phyloP scores from a whole-genome alignment of 2,329 filamentous ascomycete genomes.

The Aureobasidium sp. region DNA sequence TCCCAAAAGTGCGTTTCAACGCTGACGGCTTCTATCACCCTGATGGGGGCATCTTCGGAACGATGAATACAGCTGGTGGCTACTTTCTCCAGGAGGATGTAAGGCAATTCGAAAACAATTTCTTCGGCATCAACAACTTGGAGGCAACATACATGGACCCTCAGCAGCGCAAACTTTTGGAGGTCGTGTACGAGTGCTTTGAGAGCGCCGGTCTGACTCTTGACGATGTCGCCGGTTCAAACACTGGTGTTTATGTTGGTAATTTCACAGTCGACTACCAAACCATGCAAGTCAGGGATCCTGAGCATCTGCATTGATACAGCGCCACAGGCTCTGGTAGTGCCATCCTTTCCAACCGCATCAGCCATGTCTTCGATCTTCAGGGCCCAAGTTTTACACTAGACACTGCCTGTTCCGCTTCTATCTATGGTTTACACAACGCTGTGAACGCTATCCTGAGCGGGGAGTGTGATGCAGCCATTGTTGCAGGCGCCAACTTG shows the following conservation, averaged over 20 bases:
- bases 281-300: too few relatives aligned
- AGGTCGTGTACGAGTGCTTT: slow-evolving; percentile 34
- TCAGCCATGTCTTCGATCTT: slow-evolving; percentile 31
- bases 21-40: slow-evolving; percentile 19
- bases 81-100: slow-evolving; percentile 20
- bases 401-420: slow-evolving; percentile 37
- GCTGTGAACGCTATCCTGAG: too few relatives aligned
- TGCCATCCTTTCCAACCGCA: slow-evolving; percentile 31
- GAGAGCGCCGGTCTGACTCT: slow-evolving; percentile 17
- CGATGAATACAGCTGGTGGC: neutral
- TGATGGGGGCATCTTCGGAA: neutral
- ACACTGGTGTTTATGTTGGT: slow-evolving; percentile 18
- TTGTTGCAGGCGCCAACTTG: neutral
- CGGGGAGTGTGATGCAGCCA: neutral
- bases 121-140: slow-evolving; percentile 19
- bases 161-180: slow-evolving; percentile 30
- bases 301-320: too few relatives aligned
- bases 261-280: slow-evolving; percentile 20
- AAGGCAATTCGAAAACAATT: slow-evolving; percentile 18
- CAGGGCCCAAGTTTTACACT: slow-evolving; percentile 35
- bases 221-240: slow-evolving; percentile 11
- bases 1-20: slow-evolving; percentile 5
- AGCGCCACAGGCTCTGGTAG: slow-evolving; percentile 24
- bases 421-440: slow-evolving; percentile 33
- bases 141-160: slow-evolving; percentile 30